A percentile compares a stretch with the other conserved stretches of the same genome.
Evolutionary conservation across 129 eudicot species (phyloP).

Genomic region (Arctium lappa): DNA sequence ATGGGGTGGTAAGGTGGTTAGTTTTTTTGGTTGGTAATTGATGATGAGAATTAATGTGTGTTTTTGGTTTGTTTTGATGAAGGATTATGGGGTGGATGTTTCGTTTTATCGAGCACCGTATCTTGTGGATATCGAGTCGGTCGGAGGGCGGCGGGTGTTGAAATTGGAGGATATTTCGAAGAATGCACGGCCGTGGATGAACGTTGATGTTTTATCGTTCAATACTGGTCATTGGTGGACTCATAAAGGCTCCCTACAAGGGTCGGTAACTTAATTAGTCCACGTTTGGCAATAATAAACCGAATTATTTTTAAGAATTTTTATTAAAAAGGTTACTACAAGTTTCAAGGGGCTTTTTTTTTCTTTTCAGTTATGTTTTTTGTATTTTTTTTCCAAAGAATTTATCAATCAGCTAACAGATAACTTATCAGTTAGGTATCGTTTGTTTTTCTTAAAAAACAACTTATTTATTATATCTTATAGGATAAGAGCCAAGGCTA

Average conservation of each 20-base stretch:
- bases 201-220: conserved; percentile 71
- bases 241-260: conserved; percentile 81
- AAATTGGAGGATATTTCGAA: conserved; percentile 71
- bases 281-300: neutral
- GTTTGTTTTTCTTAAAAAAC: too few species aligned
- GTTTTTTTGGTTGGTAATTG: neutral
- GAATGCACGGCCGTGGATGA: conserved; percentile 63
- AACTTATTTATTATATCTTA: too few species aligned
- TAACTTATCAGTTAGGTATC: too few species aligned
- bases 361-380: neutral
- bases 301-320: neutral
- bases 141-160: conserved; percentile 65
- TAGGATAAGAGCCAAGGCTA: too few species aligned
- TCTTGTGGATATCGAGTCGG: conserved; percentile 69
- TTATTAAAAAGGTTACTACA: neutral
- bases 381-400: neutral
- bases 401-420: too few species aligned
- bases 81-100: conserved; percentile 79
- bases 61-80: neutral
- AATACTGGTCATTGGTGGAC: conserved; percentile 99
- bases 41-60: neutral
- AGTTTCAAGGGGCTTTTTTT: neutral
- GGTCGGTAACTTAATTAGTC: conserved; percentile 29
- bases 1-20: conserved; percentile 6
- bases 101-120: conserved; percentile 77